Conservation (phyloP, 352 stramenopile genomes). For the Globisporangium parvum region DNA sequence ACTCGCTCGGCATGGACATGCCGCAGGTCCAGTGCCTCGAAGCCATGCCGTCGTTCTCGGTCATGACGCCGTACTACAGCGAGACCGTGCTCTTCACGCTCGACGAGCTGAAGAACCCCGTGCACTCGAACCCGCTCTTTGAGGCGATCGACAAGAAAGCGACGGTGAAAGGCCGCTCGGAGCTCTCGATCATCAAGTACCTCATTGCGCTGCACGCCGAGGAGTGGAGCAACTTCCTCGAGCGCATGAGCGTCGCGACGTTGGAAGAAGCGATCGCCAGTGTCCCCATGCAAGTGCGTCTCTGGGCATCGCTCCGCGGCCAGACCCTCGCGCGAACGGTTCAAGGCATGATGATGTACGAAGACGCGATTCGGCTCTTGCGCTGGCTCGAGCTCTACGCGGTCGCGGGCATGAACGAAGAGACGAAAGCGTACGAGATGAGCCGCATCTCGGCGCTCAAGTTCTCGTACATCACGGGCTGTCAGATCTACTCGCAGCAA, state of each 20-base stretch:
- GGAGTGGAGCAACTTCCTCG: slow-evolving; percentile 86
- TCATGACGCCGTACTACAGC: slow-evolving; percentile 87
- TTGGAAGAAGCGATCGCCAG: slow-evolving; percentile 65
- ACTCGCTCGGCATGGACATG: slow-evolving; percentile 84
- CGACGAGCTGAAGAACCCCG: slow-evolving; percentile 80
- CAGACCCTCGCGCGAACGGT: slow-evolving; percentile 85
- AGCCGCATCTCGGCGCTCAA: slow-evolving; percentile 82
- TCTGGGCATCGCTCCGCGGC: slow-evolving; percentile 81
- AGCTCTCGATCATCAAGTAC: slow-evolving; percentile 87
- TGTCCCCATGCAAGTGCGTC: slow-evolving; percentile 63
- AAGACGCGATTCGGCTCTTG: slow-evolving; percentile 80
- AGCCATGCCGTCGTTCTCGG: slow-evolving; percentile 84
- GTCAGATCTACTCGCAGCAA: slow-evolving; percentile 85
- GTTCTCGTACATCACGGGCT: slow-evolving; percentile 87
- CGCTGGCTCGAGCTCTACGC: slow-evolving; percentile 81
- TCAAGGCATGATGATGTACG: slow-evolving; percentile 88
- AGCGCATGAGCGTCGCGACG: slow-evolving; percentile 63
- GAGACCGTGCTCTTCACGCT: slow-evolving; percentile 84
- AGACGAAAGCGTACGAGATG: slow-evolving; percentile 76
- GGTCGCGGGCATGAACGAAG: slow-evolving; percentile 46
- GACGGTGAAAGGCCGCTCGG: slow-evolving; percentile 62
- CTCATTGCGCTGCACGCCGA: slow-evolving; percentile 84
- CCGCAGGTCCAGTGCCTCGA: slow-evolving; percentile 64
- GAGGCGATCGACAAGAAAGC: slow-evolving; percentile 63
- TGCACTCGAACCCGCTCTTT: slow-evolving; percentile 80